Evolutionary conservation across 2,329 filamentous ascomycete genomes (phyloP), one percentile per base, ranked within the genome.

Genomic region (Bipolaris cookei): DNA sequence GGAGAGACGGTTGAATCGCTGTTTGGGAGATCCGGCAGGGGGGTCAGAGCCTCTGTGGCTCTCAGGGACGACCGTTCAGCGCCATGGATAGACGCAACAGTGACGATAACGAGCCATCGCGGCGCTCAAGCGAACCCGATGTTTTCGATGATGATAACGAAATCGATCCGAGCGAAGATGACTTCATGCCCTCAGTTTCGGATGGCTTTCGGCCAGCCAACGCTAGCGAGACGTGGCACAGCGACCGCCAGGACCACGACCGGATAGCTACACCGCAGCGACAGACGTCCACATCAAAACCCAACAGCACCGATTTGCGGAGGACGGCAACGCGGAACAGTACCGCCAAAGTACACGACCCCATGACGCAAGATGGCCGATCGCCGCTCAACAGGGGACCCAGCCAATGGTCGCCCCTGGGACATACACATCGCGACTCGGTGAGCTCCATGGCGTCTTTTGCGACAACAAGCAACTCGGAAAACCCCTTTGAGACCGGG

Each of bases 401-500:
- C 49, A 72, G 73, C 32, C 49, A 60, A 34, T 62, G 61, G 51
- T 70, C 66, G 25, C 65, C 70, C 39, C 64, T 73, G 48, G 67
- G 69, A 49, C 70, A 48, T 18, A 18, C 45, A 13, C 45, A 76
- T 66, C 71, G 74, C 56, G 64, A 71, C 56, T 73, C 75, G 13
- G 64, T 78, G 61, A 73, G 74, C 64, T 71, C 75, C 10, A 71
- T 77, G 3, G 80, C 74, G 3, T 81, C 80, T 5, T 78, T 77
- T 57, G 74, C 73, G 30, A 76, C 76, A 14, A 77, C 70, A 55
- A 70, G 70, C 38, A 73, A 74, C 32, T 77, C 81, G 3, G 83
- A 91, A 55, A 88, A 85, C 56, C 89, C 89, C 11, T 90, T 92
- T 63, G 84, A 84, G 51, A 89, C 88, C 3, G 89, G 88, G 2